phyloP scores from a whole-genome alignment of 768 basidiomycete genomes.

The Cystobasidium onofrii region DNA sequence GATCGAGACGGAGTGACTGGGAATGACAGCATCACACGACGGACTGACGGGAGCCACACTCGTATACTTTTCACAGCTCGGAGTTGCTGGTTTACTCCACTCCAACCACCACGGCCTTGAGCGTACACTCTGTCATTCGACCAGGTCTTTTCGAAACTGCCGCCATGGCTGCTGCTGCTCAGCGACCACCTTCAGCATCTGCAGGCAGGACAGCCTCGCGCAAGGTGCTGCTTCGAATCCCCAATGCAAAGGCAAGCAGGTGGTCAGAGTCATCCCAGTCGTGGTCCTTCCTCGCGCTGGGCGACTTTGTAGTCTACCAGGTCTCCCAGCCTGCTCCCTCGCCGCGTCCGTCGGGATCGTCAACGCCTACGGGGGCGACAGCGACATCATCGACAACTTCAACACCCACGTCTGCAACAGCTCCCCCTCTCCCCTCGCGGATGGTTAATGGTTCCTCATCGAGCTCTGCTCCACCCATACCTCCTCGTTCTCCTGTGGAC shows the following conservation, averaged over 20 bases:
- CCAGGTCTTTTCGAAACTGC: no score
- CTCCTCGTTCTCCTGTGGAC: neutral
- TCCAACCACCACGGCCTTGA: neutral
- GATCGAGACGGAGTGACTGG: no score
- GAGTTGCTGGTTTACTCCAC: neutral
- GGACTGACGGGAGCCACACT: no score
- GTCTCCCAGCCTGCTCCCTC: neutral
- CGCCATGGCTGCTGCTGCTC: neutral
- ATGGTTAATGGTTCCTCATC: neutral
- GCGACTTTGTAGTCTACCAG: conserved; percentile 22
- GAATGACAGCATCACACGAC: neutral
- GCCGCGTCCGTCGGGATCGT: neutral
- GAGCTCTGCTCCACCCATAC: neutral
- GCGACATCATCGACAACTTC: neutral
- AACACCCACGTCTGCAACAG: neutral
- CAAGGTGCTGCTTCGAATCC: conserved; percentile 16
- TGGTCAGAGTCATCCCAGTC: neutral
- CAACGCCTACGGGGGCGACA: neutral
- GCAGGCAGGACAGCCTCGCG: neutral
- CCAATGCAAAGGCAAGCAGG: conserved; percentile 25
- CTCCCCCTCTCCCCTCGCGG: no score
- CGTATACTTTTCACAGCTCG: no score
- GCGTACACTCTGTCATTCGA: no score
- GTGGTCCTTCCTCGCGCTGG: conserved; percentile 14
- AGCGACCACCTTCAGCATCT: neutral